phyloP scores from a whole-genome alignment of 331 rosid species.

The Malus hybrid region DNA sequence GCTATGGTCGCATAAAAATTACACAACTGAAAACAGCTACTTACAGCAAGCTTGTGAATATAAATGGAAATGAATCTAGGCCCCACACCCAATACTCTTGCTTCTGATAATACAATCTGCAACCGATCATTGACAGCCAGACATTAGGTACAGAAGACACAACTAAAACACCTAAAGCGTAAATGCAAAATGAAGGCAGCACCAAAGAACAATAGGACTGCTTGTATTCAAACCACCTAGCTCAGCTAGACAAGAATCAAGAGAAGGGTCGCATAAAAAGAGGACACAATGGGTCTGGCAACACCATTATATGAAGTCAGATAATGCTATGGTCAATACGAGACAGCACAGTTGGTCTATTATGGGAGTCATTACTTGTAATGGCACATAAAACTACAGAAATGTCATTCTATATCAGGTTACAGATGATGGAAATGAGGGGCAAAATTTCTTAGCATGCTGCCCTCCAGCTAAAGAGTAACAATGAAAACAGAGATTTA shows the following conservation, averaged over 20 bases:
- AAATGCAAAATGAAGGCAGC: not conserved
- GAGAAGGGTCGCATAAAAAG: not conserved
- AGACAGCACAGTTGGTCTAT: not conserved
- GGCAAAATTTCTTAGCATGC: not conserved
- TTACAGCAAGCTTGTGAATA: conserved; percentile 58
- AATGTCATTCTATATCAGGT: not conserved
- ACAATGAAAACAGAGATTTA: not conserved
- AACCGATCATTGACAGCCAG: not conserved
- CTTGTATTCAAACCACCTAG: not conserved
- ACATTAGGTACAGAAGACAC: conserved; percentile 3
- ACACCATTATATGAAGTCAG: not conserved
- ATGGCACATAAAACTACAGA: not conserved
- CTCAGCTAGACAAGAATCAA: not conserved
- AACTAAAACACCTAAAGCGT: not conserved
- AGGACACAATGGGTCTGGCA: not conserved
- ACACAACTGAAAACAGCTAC: not conserved
- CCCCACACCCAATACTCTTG: conserved; percentile 84
- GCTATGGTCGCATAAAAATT: not conserved
- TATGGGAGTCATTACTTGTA: not conserved
- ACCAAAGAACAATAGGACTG: not conserved
- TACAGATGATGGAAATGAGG: not conserved
- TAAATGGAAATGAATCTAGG: conserved; percentile 90
- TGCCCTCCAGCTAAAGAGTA: not conserved
- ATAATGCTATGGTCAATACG: not conserved
- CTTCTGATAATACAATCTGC: conserved; percentile 73